These are phyloP conservation scores for Gossypium sturtianum DNA, from an alignment of 345 rosid species.

Conservation along the genomic window DNA sequence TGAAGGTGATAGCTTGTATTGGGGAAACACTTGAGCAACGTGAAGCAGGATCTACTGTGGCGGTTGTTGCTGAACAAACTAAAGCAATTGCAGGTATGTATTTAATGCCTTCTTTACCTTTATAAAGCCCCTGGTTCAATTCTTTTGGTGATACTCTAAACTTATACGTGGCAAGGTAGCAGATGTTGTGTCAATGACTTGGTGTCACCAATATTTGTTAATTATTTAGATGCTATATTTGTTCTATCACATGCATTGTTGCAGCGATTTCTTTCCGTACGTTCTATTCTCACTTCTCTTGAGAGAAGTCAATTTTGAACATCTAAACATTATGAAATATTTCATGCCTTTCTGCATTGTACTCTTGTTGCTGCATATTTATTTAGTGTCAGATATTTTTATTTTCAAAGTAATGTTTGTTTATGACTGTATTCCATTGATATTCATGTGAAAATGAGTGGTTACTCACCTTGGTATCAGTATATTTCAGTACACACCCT, in stretches of 20 bases:
- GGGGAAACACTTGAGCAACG: slow-evolving; percentile 94
- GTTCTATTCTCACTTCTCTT: neutral
- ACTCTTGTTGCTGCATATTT: neutral
- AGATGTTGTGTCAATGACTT: neutral
- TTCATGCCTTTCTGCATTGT: neutral
- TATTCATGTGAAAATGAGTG: neutral
- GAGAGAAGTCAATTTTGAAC: neutral
- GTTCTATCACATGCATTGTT: slow-evolving; percentile 2
- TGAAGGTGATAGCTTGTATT: slow-evolving; percentile 90
- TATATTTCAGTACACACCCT: neutral
- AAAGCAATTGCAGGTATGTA: slow-evolving; percentile 81
- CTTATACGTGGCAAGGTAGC: neutral
- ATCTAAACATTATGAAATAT: neutral
- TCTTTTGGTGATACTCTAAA: neutral
- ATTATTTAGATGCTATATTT: neutral
- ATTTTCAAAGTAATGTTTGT: neutral
- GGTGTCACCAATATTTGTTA: neutral
- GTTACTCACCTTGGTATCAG: neutral
- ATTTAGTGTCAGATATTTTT: neutral
- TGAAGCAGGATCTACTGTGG: slow-evolving; percentile 76
- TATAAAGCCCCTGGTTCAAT: neutral
- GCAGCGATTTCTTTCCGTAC: neutral
- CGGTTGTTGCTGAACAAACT: slow-evolving; percentile 86
- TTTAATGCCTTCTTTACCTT: neutral
- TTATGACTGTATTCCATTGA: no score